Evolutionary conservation across 352 stramenopile genomes (phyloP), one percentile per base, ranked within the genome.

Genomic region (Phytopythium sindhum): DNA sequence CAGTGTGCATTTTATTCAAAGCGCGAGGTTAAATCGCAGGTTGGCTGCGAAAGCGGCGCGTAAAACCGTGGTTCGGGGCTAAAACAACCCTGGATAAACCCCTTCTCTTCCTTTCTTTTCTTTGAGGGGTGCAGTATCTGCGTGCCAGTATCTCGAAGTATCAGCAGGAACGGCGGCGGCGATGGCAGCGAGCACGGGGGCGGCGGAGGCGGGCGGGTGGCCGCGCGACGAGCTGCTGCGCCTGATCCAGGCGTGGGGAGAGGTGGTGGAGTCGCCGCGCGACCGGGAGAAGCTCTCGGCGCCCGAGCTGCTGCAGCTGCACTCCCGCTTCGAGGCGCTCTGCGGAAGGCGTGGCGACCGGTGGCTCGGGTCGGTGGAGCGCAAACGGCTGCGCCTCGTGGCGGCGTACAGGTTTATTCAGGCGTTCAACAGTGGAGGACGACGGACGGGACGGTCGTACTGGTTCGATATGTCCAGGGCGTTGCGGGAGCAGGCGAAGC

Each of bases 201-300:
- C 52, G 28, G 33, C 26, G 29, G 75, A 74, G 64, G 53, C 64
- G 33, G 61, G 66, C 61, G 70, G 55, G 68, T 79, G 72, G 72
- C 69, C 65, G 68, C 66, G 48, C 29, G 69, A 74, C 63, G 69
- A 79, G 59, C 33, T 79, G 3, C 45, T 63, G 26, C 63, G 63
- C 28, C 63, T 79, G 10, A 26, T 79, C n/a, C 63, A 74, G 41
- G 72, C 69, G 42, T 79, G 72, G 72, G 66, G 69, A 21, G 60
- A 76, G 51, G 56, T 67, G 23, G 3, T 77, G 0, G 45, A 42
- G 0, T 6, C 61, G 7, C 72, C 72, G 19, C 72, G 72, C 21
- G 72, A 74, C 58, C 69, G 72, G 6, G 72, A 79, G 21, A 59
- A 74, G 15, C 59, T 76, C 15, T 41, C 29, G 1, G 28, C 52